Evolutionary conservation across 768 basidiomycete genomes (phyloP).

Genomic region (Kwoniella sp.): DNA sequence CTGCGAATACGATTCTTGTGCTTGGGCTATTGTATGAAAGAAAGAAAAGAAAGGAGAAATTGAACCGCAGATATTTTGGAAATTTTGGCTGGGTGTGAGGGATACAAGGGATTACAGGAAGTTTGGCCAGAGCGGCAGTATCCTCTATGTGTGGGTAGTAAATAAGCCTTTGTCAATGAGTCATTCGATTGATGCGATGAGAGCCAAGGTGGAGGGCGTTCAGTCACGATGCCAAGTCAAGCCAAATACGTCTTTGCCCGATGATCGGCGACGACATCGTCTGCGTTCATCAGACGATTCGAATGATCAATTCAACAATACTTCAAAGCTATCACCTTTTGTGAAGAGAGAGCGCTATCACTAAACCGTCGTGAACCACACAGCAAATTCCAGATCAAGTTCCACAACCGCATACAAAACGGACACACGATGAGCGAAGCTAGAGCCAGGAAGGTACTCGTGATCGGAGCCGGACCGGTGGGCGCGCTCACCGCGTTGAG

Average conservation of each 20-base stretch:
- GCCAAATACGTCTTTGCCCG: neutral
- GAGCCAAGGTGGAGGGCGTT: slow-evolving; percentile 3
- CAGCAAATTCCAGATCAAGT: too few relatives aligned
- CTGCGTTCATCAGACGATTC: too few relatives aligned
- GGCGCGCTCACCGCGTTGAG: slow-evolving; percentile 87
- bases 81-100: slow-evolving; percentile 13
- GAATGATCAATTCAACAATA: neutral
- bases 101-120: neutral
- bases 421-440: slow-evolving; percentile 4
- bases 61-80: neutral
- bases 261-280: neutral
- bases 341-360: too few relatives aligned
- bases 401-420: too few relatives aligned
- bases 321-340: too few relatives aligned
- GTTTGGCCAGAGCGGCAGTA: neutral
- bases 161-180: slow-evolving; percentile 1
- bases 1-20: slow-evolving; percentile 43
- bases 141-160: neutral
- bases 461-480: slow-evolving; percentile 85
- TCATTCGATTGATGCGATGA: too few relatives aligned
- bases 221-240: neutral
- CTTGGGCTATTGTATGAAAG: slow-evolving; percentile 15
- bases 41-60: slow-evolving; percentile 13
- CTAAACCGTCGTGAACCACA: neutral
- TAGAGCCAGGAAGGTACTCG: slow-evolving; percentile 48